Percentiles rank a stretch among this genome's conserved stretches.
Evolutionary conservation across 2,329 filamentous ascomycete species (phyloP).

Genomic region (Aspergillus novofumigatus): DNA sequence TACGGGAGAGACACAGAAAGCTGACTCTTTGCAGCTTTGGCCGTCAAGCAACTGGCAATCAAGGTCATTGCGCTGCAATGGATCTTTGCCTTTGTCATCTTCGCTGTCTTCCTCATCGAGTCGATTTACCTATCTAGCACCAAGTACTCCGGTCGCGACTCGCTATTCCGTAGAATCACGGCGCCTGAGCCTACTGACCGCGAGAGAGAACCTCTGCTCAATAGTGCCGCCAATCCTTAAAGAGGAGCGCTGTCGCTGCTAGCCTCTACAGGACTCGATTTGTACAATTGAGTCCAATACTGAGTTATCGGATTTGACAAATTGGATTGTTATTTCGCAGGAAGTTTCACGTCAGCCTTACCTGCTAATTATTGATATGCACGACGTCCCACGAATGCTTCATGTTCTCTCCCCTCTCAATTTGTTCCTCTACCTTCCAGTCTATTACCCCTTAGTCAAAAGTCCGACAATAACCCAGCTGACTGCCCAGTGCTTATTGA

Average conservation of each 20-base stretch:
- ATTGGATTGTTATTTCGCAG: neutral
- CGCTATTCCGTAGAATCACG: slow-evolving; percentile 30
- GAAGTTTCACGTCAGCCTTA: neutral
- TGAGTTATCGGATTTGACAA: neutral
- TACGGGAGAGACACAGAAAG: neutral
- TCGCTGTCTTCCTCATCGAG: slow-evolving; percentile 66
- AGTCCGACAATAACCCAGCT: neutral
- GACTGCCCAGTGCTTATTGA: neutral
- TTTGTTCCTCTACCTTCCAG: neutral
- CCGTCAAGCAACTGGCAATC: slow-evolving; percentile 69
- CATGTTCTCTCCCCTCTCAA: neutral
- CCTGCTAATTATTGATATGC: neutral
- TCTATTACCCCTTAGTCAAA: neutral
- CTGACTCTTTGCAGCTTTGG: slow-evolving; percentile 50
- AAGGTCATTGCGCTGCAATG: slow-evolving; percentile 78
- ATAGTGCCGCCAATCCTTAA: slow-evolving; percentile 24
- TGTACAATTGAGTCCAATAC: neutral
- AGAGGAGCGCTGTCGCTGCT: neutral
- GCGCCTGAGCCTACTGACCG: slow-evolving; percentile 44
- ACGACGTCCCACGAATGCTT: neutral
- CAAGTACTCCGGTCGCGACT: slow-evolving; percentile 33
- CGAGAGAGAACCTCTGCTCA: slow-evolving; percentile 52
- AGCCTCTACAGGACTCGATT: neutral
- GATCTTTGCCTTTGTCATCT: slow-evolving; percentile 87
- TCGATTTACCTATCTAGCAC: slow-evolving; percentile 49